Evolutionary conservation across 176 grass and related monocot species (phyloP).

Genomic region (Leersia perrieri): DNA sequence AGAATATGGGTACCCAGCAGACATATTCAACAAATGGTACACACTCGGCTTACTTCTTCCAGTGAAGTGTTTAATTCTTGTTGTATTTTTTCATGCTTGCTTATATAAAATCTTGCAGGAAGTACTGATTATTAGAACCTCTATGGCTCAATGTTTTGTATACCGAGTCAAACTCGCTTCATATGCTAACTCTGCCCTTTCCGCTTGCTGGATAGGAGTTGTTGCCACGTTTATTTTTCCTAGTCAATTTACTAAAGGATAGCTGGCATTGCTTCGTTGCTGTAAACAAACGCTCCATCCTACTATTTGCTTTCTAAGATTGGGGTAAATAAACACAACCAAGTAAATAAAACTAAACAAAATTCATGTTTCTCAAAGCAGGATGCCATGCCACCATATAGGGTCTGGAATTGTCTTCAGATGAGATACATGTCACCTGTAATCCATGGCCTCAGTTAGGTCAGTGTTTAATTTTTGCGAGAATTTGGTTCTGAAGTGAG

Average conservation of each 20-base stretch:
- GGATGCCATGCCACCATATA: constrained; percentile 77
- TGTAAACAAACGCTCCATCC: constrained; percentile 49
- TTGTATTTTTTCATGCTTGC: constrained; percentile 3
- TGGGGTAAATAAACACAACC: constrained; percentile 48
- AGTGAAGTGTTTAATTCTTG: background rate
- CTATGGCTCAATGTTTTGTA: constrained; percentile 23
- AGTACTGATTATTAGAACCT: constrained; percentile 8
- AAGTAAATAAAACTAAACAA: constrained; percentile 55
- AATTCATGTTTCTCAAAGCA: constrained; percentile 81
- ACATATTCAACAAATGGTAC: constrained; percentile 54
- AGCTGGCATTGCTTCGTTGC: constrained; percentile 37
- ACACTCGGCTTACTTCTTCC: background rate
- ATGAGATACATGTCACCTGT: constrained; percentile 64
- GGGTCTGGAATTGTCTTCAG: constrained; percentile 70
- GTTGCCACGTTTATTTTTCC: constrained; percentile 15
- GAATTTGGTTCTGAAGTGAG: constrained; percentile 50
- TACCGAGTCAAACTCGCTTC: background rate
- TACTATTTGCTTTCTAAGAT: constrained; percentile 47
- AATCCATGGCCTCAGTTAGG: constrained; percentile 57
- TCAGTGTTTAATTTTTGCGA: constrained; percentile 64
- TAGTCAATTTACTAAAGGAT: constrained; percentile 27
- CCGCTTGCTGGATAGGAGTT: constrained; percentile 21
- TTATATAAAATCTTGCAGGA: constrained; percentile 32
- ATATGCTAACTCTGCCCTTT: constrained; percentile 15
- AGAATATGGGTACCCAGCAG: constrained; percentile 60